Percentiles rank a stretch among this genome's conserved stretches.
Evolutionary conservation across 2,329 filamentous ascomycete genomes (phyloP).

Genomic region (Cryphonectria naterciae): DNA sequence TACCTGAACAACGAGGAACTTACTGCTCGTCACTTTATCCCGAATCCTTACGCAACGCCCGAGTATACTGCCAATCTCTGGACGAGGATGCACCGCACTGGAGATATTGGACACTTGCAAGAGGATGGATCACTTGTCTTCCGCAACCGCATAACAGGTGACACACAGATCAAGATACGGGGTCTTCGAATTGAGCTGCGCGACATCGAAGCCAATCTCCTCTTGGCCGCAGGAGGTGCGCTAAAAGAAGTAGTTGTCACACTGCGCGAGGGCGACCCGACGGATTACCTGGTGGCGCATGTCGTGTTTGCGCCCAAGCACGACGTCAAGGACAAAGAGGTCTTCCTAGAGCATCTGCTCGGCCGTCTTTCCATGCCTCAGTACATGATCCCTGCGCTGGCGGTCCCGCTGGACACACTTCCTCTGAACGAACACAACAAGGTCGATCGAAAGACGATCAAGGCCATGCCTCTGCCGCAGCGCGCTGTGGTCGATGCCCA

Average conservation of each 20-base stretch:
- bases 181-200: constrained; percentile 39
- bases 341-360: constrained; percentile 28
- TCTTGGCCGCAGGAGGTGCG: not conserved
- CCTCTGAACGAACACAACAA: constrained; percentile 40
- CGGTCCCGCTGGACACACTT: constrained; percentile 36
- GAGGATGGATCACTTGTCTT: constrained; percentile 41
- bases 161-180: constrained; percentile 51
- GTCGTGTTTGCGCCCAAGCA: constrained; percentile 6
- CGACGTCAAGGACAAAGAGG: not conserved
- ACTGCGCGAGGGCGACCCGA: not conserved
- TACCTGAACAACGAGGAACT: constrained; percentile 41
- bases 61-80: constrained; percentile 20
- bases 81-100: constrained; percentile 44
- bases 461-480: constrained; percentile 34
- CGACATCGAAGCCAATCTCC: constrained; percentile 35
- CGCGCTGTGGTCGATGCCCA: constrained; percentile 20
- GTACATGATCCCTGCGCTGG: constrained; percentile 41
- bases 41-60: constrained; percentile 19
- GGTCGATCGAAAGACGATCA: constrained; percentile 38
- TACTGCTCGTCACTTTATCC: not conserved
- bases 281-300: constrained; percentile 16
- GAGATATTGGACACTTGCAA: constrained; percentile 43
- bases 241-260: constrained; percentile 15
- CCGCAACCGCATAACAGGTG: constrained; percentile 44
- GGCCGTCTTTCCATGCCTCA: constrained; percentile 35